A percentile compares a stretch with the other conserved stretches of the same genome.
Conservation (phyloP, 306 rosid genomes). For the Trifolium subterraneum region DNA sequence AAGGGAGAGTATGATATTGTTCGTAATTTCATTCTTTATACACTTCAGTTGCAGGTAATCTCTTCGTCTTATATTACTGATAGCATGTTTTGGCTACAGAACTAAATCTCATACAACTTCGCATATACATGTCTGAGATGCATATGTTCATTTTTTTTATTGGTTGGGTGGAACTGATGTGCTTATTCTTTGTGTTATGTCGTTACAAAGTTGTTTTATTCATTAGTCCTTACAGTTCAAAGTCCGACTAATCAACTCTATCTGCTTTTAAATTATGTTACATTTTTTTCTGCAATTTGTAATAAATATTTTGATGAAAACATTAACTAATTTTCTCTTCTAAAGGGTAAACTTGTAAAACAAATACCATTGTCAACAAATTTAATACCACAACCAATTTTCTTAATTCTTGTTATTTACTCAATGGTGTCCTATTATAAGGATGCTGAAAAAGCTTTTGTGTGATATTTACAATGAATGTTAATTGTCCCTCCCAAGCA, state of each 20-base stretch:
- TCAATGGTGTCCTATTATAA: not conserved
- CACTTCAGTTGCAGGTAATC: slow-evolving; percentile 91
- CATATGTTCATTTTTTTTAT: slow-evolving; percentile 19
- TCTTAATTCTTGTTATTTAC: too few species aligned
- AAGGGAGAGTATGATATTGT: slow-evolving; percentile 91
- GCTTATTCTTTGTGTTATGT: slow-evolving; percentile 7
- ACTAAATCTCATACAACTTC: slow-evolving; percentile 23
- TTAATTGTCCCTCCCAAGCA: not conserved
- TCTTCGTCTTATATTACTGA: slow-evolving; percentile 16
- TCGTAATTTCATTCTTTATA: slow-evolving; percentile 80
- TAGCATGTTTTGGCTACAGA: slow-evolving; percentile 5
- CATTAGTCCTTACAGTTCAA: slow-evolving; percentile 6
- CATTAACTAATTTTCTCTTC: not conserved
- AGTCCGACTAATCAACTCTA: slow-evolving; percentile 9
- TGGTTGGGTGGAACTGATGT: slow-evolving; percentile 28
- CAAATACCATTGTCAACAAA: not conserved
- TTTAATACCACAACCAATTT: too few species aligned
- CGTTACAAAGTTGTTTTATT: slow-evolving; percentile 25
- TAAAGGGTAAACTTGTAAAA: not conserved
- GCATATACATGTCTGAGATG: slow-evolving; percentile 16
- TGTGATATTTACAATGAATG: slow-evolving; percentile 2
- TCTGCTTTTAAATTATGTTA: not conserved
- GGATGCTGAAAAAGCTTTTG: slow-evolving; percentile 15
- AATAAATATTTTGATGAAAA: not conserved
- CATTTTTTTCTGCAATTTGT: not conserved